Evolutionary conservation across 116 monocot genomes (phyloP).

Genomic region (Trichopus zeylanicus): DNA sequence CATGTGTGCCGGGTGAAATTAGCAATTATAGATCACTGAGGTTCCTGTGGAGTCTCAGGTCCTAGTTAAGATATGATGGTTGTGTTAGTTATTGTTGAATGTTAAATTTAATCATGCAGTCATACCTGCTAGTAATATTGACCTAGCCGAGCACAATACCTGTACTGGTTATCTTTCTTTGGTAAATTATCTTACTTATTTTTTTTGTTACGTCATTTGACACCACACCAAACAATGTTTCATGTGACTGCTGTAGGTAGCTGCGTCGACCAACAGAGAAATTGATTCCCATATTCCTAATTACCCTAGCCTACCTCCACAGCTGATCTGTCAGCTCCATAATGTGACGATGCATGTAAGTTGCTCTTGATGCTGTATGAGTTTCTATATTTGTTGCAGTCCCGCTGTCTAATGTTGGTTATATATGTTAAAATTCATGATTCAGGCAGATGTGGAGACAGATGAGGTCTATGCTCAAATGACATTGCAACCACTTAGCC

Average conservation of each 20-base stretch:
- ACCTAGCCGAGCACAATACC: background rate
- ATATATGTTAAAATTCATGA: background rate
- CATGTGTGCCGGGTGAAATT: too few species aligned
- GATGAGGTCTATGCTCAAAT: conserved; percentile 97
- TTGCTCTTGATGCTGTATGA: background rate
- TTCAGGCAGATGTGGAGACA: conserved; percentile 84
- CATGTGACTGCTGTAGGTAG: conserved; percentile 30
- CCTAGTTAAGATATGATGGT: background rate
- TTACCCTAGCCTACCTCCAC: conserved; percentile 72
- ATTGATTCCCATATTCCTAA: conserved; percentile 69
- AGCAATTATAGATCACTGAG: too few species aligned
- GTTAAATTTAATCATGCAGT: background rate
- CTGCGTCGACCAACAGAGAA: conserved; percentile 78
- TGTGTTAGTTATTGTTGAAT: background rate
- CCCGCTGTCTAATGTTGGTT: background rate
- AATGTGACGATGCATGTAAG: conserved; percentile 78
- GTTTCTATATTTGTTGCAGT: background rate
- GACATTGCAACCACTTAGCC: conserved; percentile 84
- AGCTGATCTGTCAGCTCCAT: conserved; percentile 70
- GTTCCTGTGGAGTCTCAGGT: background rate
- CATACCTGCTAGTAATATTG: too few species aligned
- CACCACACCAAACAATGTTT: background rate
- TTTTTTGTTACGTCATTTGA: too few species aligned
- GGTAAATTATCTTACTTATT: too few species aligned
- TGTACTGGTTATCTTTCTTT: background rate